These are phyloP conservation scores for Alternaria sp. DNA, from an alignment of 2,329 filamentous ascomycete genomes.

Conservation along the genomic window DNA sequence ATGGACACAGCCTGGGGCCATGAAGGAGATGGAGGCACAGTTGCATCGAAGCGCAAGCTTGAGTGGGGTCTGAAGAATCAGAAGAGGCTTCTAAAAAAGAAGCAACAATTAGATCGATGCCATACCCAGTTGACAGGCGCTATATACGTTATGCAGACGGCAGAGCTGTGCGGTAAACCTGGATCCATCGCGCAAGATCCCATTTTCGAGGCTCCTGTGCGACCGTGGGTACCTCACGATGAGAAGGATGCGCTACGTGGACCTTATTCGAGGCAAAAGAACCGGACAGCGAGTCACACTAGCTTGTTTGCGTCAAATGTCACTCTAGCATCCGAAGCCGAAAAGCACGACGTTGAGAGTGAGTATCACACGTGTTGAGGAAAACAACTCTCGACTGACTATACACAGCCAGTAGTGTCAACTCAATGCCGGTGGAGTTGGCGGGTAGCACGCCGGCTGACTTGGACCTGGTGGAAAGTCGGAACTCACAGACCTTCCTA, in stretches of 20 bases:
- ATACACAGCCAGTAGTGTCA: constrained; percentile 21
- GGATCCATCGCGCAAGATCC: constrained; percentile 22
- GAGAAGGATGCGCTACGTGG: constrained; percentile 25
- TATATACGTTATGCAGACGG: constrained; percentile 39
- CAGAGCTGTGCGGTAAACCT: constrained; percentile 31
- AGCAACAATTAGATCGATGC: constrained; percentile 32
- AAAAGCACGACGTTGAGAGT: constrained; percentile 26
- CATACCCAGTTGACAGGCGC: constrained; percentile 40
- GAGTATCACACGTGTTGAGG: constrained; percentile 2
- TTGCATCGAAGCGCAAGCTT: constrained; percentile 37
- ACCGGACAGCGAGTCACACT: constrained; percentile 25
- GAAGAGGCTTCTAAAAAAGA: constrained; percentile 32
- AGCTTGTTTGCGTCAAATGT: constrained; percentile 36
- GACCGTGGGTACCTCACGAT: constrained; percentile 31
- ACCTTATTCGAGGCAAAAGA: constrained; percentile 37
- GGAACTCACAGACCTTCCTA: constrained; percentile 19
- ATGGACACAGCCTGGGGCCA: constrained; percentile 34
- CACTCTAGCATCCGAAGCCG: constrained; percentile 24
- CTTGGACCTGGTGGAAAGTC: constrained; percentile 20
- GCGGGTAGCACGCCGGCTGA: constrained; percentile 42
- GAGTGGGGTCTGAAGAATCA: constrained; percentile 44
- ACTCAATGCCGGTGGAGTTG: constrained; percentile 34
- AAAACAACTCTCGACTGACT: constrained; percentile 9
- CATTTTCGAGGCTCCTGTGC: constrained; percentile 31
- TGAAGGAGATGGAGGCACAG: constrained; percentile 33